A percentile compares a stretch with the other conserved stretches of the same genome.
Conservation (phyloP, 148 eudicot genomes). For the Rhododendron henanense region DNA sequence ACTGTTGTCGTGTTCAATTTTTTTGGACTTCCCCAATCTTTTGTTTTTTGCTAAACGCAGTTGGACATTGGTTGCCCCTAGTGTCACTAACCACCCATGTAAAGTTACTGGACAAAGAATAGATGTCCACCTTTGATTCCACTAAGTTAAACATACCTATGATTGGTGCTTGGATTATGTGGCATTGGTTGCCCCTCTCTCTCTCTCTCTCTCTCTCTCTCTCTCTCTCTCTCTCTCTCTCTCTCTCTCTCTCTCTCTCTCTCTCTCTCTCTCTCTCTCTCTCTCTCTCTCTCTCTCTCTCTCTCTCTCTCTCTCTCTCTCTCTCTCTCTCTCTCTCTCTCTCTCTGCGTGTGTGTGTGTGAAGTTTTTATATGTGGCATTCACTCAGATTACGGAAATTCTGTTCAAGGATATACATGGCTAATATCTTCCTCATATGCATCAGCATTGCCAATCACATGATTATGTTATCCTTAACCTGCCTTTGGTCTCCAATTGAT, state of each 20-base stretch:
- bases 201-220: too few relatives aligned
- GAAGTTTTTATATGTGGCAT: not conserved
- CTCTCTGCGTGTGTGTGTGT: not conserved
- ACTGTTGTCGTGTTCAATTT: not conserved
- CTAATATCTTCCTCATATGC: not conserved
- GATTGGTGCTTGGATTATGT: not conserved
- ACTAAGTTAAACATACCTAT: not conserved
- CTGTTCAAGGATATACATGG: not conserved
- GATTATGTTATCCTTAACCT: not conserved
- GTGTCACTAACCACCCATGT: not conserved
- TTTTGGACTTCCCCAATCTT: not conserved
- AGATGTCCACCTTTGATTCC: conserved; percentile 1
- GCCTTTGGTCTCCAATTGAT: not conserved
- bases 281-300: too few relatives aligned
- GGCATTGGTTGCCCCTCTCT: not conserved
- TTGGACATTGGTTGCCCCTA: not conserved
- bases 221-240: too few relatives aligned
- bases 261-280: too few relatives aligned
- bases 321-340: not conserved
- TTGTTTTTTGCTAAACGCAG: not conserved
- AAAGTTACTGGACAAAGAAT: not conserved
- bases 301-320: too few relatives aligned
- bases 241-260: too few relatives aligned
- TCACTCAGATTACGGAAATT: not conserved
- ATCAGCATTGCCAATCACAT: not conserved